phyloP scores from a whole-genome alignment of 371 early-diverging fungal species.

The Fennellomyces sp. region DNA sequence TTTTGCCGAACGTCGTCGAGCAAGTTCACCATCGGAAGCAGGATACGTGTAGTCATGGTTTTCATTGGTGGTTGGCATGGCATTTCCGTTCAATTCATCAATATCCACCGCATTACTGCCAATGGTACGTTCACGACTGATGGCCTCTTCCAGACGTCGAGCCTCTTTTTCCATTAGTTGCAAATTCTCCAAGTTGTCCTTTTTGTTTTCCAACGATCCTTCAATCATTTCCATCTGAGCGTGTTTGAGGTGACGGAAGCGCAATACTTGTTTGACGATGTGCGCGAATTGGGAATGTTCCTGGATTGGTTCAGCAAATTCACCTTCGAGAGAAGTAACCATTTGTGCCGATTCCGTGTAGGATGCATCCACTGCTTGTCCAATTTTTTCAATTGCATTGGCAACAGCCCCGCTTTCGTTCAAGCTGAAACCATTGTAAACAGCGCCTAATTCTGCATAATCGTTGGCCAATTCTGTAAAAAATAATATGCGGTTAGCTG shows the following conservation, averaged over 20 bases:
- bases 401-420: constrained; percentile 76
- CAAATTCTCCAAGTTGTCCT: constrained; percentile 64
- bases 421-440: constrained; percentile 93
- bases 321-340: constrained; percentile 71
- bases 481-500: not conserved
- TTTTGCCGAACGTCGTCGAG: constrained; percentile 30
- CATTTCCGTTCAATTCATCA: constrained; percentile 24
- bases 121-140: constrained; percentile 51
- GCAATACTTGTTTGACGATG: constrained; percentile 83
- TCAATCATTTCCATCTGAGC: constrained; percentile 82
- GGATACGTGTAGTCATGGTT: not conserved
- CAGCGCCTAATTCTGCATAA: constrained; percentile 90
- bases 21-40: too few species aligned
- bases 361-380: constrained; percentile 88
- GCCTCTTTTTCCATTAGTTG: constrained; percentile 85
- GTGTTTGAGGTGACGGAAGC: constrained; percentile 84
- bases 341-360: constrained; percentile 76
- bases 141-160: constrained; percentile 79
- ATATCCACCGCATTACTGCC: constrained; percentile 32
- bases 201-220: constrained; percentile 73
- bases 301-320: constrained; percentile 81
- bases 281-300: constrained; percentile 89
- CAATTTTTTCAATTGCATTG: constrained; percentile 86
- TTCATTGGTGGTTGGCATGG: not conserved
- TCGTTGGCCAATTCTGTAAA: constrained; percentile 62